Base-by-base conservation (phyloP, 768 basidiomycete species). In the Boletus coccyginus region DNA sequence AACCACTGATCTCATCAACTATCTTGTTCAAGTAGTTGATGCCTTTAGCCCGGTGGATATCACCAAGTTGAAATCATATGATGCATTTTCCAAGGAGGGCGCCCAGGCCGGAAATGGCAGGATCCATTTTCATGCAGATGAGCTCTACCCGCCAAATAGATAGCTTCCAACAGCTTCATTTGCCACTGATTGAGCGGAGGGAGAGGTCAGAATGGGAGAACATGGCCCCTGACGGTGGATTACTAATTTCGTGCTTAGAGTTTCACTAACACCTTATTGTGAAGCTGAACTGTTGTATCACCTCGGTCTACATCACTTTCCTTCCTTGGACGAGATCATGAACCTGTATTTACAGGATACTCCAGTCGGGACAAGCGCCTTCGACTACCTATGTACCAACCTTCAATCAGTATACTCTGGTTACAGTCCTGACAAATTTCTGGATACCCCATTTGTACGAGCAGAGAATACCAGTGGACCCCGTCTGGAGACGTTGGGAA, bases 131-230 rank as follows among this genome's bases (percentile, higher is more conserved):
- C 82, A 76, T 46, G 90, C 92, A 0, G 71, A 77, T 24, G 82
- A 90, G 52, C 75, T 98, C 16, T 97, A 94, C 65, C 94, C 96
- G 63, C 94, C 96, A 0, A n/a, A 59, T 81, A 0, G 83, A 86
- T 27, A 73, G 75, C 3, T 83, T 94, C 52, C 78, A 88, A 11
- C 74, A 80, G 45, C 75, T 98, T 9, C 80, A 80, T 3, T 69
- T 98, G 12, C 92, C 92, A 3, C 66, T 95, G 5, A 78, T 98
- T 38, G 91, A 92, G 59, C 97, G 94, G 94, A 85, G 86, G 2
- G 74, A 74, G 27, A 73, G 82, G 48, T 72, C 70, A 1, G 89
- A 87, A 69, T 98, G 95, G 95, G 27, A 12, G 17, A 10, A 41
- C 21, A 21, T 2, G 21, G 21, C 21, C 21, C 21, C 21, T 21